These are phyloP conservation scores for Conringia planisiliqua DNA, from an alignment of 345 rosid species.

Conservation along the genomic window DNA sequence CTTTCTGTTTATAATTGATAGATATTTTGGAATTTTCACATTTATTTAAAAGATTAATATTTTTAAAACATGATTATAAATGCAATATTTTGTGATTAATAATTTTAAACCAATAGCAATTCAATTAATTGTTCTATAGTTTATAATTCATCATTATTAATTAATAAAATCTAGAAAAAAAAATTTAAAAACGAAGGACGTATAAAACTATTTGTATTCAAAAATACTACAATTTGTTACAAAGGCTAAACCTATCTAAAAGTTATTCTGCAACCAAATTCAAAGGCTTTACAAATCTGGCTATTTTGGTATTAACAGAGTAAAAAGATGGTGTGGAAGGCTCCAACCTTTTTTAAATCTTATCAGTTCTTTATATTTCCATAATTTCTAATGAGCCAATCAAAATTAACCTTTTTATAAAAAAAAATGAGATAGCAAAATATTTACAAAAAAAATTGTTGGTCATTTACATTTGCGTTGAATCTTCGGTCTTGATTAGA, in stretches of 20 bases:
- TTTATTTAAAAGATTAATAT: too few species aligned
- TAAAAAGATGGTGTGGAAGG: not conserved
- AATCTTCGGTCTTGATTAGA: not conserved
- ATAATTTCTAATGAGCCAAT: not conserved
- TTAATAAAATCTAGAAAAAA: too few species aligned
- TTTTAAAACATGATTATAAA: too few species aligned
- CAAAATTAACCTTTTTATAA: not conserved
- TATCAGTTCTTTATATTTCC: not conserved
- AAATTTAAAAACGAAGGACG: too few species aligned
- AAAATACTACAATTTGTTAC: not conserved
- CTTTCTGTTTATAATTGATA: too few species aligned
- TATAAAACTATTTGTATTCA: not conserved
- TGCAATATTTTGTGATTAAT: too few species aligned
- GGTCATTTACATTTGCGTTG: conserved; percentile 12
- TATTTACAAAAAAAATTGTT: not conserved
- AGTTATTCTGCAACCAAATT: not conserved
- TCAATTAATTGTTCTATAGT: too few species aligned
- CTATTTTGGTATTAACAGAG: not conserved
- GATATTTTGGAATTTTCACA: too few species aligned
- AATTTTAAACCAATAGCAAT: too few species aligned
- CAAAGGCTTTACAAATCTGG: not conserved
- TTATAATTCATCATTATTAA: too few species aligned
- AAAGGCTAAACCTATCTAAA: not conserved
- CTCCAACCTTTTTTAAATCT: too few species aligned
- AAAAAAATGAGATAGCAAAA: not conserved